Evolutionary conservation across 768 basidiomycete genomes (phyloP), one percentile per base, ranked within the genome.

Genomic region (Lactarius quietus): DNA sequence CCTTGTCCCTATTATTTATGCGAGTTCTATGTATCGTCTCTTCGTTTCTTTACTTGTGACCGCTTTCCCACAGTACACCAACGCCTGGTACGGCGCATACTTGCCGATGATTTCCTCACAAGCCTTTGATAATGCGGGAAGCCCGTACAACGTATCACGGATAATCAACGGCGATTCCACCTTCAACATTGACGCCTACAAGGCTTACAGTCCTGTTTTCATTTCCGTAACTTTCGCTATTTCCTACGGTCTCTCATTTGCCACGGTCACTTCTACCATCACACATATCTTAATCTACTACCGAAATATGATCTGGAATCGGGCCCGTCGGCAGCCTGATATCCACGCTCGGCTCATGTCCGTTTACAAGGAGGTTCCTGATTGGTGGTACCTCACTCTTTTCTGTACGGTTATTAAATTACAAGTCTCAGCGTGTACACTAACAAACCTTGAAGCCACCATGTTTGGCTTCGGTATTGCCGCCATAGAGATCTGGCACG

Each of bases 191-290:
- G 77, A 78, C 33, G 82, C 77, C 1, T 88, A 89, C 73, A 61
- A 81, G 33, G 33, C 33, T 33, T 33, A 33, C 33, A 33, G 33
- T 33, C 33, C 33, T 8, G 4, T 33, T 3, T 88, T 82, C 75
- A 75, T 90, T 51, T 83, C 86, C 41, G 35, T 83, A 28, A 87
- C 88, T 0, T 93, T 92, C 71, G 87, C 90, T 17, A 76, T 93
- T 28, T 82, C 86, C 18, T 94, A 93, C 70, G 90, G 87, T 23
- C 78, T 93, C 5, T 88, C 89, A 12, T 93, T 94, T 69, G 91
- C 91, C 1, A 82, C 86, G 33, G 87, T 93, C 73, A 89, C 91
- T 0, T 82, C 91, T 1, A 89, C 88, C 2, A 72, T 91, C 66
- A 84, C 81, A 29, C 93, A 94, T 70, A 83, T 90, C 1, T 75